Percentiles rank a stretch among this genome's conserved stretches.
Conservation (phyloP, 768 basidiomycete genomes). For the button mushroom (Agaricus bisporus) region DNA sequence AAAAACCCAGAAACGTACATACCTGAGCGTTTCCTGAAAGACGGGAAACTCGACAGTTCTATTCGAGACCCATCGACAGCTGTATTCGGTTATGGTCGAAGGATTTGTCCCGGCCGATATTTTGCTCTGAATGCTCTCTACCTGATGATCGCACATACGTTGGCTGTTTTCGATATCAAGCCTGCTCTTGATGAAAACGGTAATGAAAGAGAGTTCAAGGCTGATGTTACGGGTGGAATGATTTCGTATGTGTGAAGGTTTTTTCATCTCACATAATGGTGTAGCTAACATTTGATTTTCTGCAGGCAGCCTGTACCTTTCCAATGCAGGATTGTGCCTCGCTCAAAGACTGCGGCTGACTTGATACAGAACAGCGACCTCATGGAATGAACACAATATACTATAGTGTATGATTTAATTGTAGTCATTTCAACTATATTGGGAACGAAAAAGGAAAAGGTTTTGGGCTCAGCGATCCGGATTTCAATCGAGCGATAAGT, state of each 20-base stretch:
- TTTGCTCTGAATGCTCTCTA: not conserved
- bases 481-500: no score
- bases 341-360: not conserved
- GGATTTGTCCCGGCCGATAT: conserved; percentile 5
- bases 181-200: conserved; percentile 1
- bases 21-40: conserved; percentile 11
- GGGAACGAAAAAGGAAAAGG: no score
- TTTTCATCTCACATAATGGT: not conserved
- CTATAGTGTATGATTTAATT: no score
- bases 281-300: not conserved
- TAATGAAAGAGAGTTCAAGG: not conserved
- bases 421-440: no score
- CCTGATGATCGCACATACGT: not conserved
- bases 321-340: conserved; percentile 4
- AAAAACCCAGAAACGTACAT: conserved; percentile 2
- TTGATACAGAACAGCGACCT: not conserved
- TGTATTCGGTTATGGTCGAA: conserved; percentile 2
- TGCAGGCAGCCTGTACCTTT: conserved; percentile 7
- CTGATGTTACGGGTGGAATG: conserved; percentile 1
- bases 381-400: not conserved
- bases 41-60: conserved; percentile 6
- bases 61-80: conserved; percentile 5
- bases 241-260: conserved; percentile 1
- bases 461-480: no score
- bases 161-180: conserved; percentile 6